phyloP scores from a whole-genome alignment of 768 basidiomycete species.

The Boletus rubroflammeus region DNA sequence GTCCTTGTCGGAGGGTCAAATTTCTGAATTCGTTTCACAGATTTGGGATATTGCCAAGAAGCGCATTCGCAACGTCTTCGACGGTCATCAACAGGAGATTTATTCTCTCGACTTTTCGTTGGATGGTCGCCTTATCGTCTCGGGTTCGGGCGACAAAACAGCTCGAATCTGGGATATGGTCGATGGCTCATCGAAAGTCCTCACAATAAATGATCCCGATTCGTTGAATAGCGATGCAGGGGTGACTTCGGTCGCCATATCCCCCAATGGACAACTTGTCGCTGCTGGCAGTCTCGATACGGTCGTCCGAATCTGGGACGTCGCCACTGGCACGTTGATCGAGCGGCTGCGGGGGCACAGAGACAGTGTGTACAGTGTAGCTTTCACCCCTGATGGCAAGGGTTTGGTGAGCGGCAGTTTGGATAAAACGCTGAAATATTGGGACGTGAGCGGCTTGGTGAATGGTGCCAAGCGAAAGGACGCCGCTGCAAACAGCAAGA shows the following conservation, averaged over 20 bases:
- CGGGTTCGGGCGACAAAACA: slow-evolving; percentile 76
- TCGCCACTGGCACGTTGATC: slow-evolving; percentile 57
- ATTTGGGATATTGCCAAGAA: slow-evolving; percentile 90
- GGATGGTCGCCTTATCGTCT: slow-evolving; percentile 84
- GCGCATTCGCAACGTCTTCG: slow-evolving; percentile 74
- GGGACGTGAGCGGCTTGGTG: slow-evolving; percentile 58
- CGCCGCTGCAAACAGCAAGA: slow-evolving; percentile 40
- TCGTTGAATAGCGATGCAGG: slow-evolving; percentile 53
- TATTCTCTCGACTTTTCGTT: slow-evolving; percentile 89
- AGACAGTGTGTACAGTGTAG: slow-evolving; percentile 85
- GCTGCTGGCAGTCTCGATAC: slow-evolving; percentile 72
- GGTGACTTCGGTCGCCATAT: slow-evolving; percentile 77
- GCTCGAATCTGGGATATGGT: slow-evolving; percentile 71
- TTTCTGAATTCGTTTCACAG: slow-evolving; percentile 36
- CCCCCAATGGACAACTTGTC: slow-evolving; percentile 66
- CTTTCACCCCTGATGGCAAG: slow-evolving; percentile 90
- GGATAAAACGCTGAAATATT: slow-evolving; percentile 84
- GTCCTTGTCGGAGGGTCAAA: not conserved
- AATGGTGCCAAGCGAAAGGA: slow-evolving; percentile 33
- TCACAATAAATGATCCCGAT: slow-evolving; percentile 47
- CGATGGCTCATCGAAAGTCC: slow-evolving; percentile 32
- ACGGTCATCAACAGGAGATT: slow-evolving; percentile 90
- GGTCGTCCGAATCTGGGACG: slow-evolving; percentile 79
- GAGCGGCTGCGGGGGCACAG: slow-evolving; percentile 75
- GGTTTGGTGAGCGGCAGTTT: slow-evolving; percentile 87